Evolutionary conservation across 169 alveolate genomes (phyloP).

Genomic region (Neospora caninum): DNA sequence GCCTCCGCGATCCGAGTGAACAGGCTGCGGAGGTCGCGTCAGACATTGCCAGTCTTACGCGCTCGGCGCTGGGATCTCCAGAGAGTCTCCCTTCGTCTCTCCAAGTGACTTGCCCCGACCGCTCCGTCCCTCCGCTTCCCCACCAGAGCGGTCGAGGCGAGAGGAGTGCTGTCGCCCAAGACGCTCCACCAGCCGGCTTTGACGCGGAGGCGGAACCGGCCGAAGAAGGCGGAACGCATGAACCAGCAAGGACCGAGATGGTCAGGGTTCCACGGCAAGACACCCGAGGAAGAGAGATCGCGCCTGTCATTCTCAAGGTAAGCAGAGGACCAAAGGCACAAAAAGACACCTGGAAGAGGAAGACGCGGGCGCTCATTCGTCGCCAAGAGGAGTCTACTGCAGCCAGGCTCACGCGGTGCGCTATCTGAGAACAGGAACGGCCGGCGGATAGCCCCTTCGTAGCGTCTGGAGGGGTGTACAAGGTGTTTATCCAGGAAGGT

Average conservation of each 20-base stretch:
- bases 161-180: not conserved
- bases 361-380: too few relatives aligned
- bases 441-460: too few relatives aligned
- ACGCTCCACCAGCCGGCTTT: not conserved
- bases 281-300: not conserved
- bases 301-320: not conserved
- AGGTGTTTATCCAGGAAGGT: too few relatives aligned
- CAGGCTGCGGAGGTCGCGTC: constrained; percentile 38
- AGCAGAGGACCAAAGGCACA: not conserved
- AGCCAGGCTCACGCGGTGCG: too few relatives aligned
- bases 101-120: not conserved
- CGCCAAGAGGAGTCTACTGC: too few relatives aligned
- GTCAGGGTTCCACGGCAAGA: not conserved
- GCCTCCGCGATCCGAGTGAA: constrained; percentile 21
- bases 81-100: not conserved
- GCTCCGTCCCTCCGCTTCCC: not conserved
- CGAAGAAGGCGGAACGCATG: too few relatives aligned
- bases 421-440: too few relatives aligned
- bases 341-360: too few relatives aligned
- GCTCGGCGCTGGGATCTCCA: not conserved
- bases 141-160: not conserved
- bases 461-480: too few relatives aligned
- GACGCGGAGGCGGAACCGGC: too few relatives aligned
- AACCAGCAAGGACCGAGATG: too few relatives aligned
- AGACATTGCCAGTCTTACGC: constrained; percentile 13